Evolutionary conservation across 176 grass and related monocot genomes (phyloP).

Genomic region (Otatea glauca): DNA sequence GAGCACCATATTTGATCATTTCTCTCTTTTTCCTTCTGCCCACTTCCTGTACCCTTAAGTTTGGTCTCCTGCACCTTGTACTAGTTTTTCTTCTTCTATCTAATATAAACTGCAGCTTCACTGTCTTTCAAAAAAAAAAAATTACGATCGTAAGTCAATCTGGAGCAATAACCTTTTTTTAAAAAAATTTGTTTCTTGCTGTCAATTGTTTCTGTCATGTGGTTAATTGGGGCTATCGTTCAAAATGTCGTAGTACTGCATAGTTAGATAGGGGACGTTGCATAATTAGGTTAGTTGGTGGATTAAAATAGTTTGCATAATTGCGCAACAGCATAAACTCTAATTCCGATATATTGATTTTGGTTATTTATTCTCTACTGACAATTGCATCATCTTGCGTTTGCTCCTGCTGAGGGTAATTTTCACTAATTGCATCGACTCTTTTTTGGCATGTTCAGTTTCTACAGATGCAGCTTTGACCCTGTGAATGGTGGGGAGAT

Average conservation of each 20-base stretch:
- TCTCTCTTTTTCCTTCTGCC: no score
- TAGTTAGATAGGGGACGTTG: neutral
- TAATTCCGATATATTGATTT: neutral
- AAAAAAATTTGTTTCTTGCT: neutral
- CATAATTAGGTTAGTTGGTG: neutral
- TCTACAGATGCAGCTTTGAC: constrained; percentile 73
- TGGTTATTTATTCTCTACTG: neutral
- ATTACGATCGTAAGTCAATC: constrained; percentile 12
- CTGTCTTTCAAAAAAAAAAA: no score
- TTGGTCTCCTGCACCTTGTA: no score
- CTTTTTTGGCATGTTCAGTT: constrained; percentile 53
- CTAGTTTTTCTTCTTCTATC: no score
- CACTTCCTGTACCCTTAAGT: no score
- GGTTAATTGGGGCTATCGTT: neutral
- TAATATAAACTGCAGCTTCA: no score
- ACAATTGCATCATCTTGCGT: neutral
- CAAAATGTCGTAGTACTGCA: constrained; percentile 11
- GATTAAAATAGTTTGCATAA: neutral
- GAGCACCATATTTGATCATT: no score
- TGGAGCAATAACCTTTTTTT: neutral
- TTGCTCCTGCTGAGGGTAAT: neutral
- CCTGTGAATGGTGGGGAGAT: constrained; percentile 61
- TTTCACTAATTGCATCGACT: neutral
- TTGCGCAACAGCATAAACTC: neutral
- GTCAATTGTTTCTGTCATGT: neutral